Percentiles rank a stretch among this genome's conserved stretches.
phyloP scores from a whole-genome alignment of 306 rosid species.

The Ochetophila trinervis region DNA sequence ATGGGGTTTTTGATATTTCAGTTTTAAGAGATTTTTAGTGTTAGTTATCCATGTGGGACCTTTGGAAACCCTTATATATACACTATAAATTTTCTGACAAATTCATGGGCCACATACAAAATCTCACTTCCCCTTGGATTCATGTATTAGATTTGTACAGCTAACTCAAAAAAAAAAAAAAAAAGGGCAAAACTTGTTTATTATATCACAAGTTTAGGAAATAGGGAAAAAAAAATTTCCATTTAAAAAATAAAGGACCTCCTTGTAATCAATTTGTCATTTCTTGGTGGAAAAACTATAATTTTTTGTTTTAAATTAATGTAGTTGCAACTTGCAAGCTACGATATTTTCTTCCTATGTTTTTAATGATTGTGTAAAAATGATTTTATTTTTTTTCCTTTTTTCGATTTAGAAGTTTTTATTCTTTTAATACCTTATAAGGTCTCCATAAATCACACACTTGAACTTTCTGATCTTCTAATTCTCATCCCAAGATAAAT shows the following conservation, averaged over 20 bases:
- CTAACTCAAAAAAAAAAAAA: background rate
- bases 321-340: too few species aligned
- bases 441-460: too few species aligned
- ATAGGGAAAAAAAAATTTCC: background rate
- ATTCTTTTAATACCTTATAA: too few species aligned
- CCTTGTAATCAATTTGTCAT: background rate
- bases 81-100: slow-evolving; percentile 21
- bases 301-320: too few species aligned
- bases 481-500: too few species aligned
- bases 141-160: background rate
- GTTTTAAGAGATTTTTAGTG: background rate
- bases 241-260: background rate
- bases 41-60: slow-evolving; percentile 10
- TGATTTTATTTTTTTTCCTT: too few species aligned
- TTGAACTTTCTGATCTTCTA: too few species aligned
- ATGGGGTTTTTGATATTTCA: background rate
- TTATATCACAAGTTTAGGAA: background rate
- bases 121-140: slow-evolving; percentile 21
- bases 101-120: slow-evolving; percentile 28
- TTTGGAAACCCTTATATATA: slow-evolving; percentile 15
- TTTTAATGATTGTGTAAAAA: too few species aligned
- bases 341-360: too few species aligned
- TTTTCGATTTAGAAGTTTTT: too few species aligned
- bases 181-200: background rate
- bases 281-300: too few species aligned